These are phyloP conservation scores for Talaromyces piceae DNA, from an alignment of 2,329 filamentous ascomycete species.

Conservation along the genomic window DNA sequence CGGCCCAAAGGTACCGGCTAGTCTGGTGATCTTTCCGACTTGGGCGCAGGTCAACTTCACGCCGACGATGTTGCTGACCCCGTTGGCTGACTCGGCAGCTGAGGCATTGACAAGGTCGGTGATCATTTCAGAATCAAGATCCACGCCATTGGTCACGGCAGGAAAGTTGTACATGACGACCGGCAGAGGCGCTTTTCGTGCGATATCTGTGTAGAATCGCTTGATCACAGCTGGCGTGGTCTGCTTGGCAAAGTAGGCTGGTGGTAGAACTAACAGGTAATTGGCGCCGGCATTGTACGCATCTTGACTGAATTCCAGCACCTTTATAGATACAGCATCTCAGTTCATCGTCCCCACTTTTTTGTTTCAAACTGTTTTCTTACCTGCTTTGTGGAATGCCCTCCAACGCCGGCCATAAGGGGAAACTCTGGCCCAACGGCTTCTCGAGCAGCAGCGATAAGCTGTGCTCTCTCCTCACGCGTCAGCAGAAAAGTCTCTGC, in stretches of 20 bases:
- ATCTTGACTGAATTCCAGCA: constrained; percentile 51
- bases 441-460: constrained; percentile 50
- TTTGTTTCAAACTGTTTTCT: not conserved
- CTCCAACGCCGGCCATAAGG: constrained; percentile 57
- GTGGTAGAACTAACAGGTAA: constrained; percentile 55
- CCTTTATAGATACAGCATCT: not conserved
- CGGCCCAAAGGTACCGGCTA: constrained; percentile 46
- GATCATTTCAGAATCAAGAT: constrained; percentile 59
- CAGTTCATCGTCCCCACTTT: not conserved
- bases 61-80: constrained; percentile 49
- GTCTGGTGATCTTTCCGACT: constrained; percentile 53
- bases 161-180: constrained; percentile 64
- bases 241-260: constrained; percentile 59
- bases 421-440: constrained; percentile 49
- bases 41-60: constrained; percentile 60
- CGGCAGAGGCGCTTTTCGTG: constrained; percentile 46
- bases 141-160: constrained; percentile 59
- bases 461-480: constrained; percentile 50
- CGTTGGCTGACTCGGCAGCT: constrained; percentile 14
- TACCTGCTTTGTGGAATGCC: constrained; percentile 58
- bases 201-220: constrained; percentile 53
- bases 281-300: constrained; percentile 54
- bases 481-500: constrained; percentile 52
- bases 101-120: constrained; percentile 45
- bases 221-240: constrained; percentile 52